Conservation (phyloP, 495 filamentous ascomycete species). For the Xylaria bambusicola region DNA sequence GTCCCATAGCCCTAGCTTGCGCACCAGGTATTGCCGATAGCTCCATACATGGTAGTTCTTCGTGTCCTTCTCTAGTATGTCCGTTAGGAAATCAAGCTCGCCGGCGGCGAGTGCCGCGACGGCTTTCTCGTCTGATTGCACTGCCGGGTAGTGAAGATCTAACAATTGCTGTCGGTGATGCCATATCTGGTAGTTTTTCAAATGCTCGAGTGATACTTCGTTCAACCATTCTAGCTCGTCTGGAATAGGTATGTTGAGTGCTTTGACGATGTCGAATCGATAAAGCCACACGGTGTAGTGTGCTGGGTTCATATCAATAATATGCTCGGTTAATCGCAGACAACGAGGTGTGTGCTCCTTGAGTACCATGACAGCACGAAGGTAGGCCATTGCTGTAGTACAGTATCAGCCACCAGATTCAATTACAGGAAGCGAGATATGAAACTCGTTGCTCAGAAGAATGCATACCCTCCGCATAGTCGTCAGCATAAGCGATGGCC, state of each 20-base stretch:
- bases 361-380: constrained; percentile 86
- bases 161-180: constrained; percentile 90
- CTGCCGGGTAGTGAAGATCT: constrained; percentile 60
- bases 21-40: constrained; percentile 90
- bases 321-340: constrained; percentile 79
- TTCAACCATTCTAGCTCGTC: constrained; percentile 87
- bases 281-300: constrained; percentile 99
- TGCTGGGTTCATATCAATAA: constrained; percentile 90
- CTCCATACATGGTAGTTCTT: constrained; percentile 99
- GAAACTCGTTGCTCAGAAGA: background rate
- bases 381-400: constrained; percentile 66
- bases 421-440: background rate
- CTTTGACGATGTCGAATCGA: constrained; percentile 73
- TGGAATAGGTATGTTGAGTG: constrained; percentile 62
- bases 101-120: constrained; percentile 42
- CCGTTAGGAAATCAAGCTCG: constrained; percentile 73
- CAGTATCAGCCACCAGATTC: constrained; percentile 12
- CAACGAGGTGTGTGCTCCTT: constrained; percentile 82
- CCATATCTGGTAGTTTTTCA: constrained; percentile 99
- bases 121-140: constrained; percentile 39
- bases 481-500: constrained; percentile 80
- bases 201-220: constrained; percentile 71
- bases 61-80: constrained; percentile 81
- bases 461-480: constrained; percentile 79
- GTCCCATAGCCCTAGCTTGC: constrained; percentile 69